A percentile compares a stretch with the other conserved stretches of the same genome.
These are phyloP conservation scores for Phylloboletellus chloephorus DNA, from an alignment of 1,284 basidiomycete species.

Conservation along the genomic window DNA sequence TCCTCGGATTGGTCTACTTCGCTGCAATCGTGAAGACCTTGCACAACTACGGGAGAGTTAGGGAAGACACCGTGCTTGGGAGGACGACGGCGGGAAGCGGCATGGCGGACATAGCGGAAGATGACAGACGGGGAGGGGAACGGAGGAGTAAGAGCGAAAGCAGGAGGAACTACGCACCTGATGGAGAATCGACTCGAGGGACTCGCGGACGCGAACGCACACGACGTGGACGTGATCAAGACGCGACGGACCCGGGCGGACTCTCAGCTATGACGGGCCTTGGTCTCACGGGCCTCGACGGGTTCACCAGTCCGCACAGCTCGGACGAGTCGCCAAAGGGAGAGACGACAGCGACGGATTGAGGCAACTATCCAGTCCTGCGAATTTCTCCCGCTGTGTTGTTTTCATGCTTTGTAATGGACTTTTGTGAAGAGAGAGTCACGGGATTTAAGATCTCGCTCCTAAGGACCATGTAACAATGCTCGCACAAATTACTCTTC, in stretches of 20 bases:
- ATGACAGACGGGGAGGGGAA: constrained; percentile 2
- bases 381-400: neutral
- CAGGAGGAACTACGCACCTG: neutral
- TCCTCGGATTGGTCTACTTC: constrained; percentile 59
- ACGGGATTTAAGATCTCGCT: neutral
- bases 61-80: neutral
- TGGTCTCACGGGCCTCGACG: constrained; percentile 28
- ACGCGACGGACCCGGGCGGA: constrained; percentile 12
- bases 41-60: constrained; percentile 46
- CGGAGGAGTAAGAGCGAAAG: constrained; percentile 5
- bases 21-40: constrained; percentile 58
- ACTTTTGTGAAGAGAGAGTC: neutral
- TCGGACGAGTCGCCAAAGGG: constrained; percentile 10
- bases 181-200: neutral
- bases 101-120: neutral
- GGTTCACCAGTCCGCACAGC: constrained; percentile 7
- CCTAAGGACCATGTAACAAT: too few species aligned
- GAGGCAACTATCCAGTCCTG: constrained; percentile 6
- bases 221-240: constrained; percentile 3
- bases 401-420: neutral
- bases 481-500: neutral
- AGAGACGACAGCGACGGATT: constrained; percentile 4
- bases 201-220: constrained; percentile 15
- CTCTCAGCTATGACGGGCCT: constrained; percentile 29
- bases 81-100: neutral